Evolutionary conservation across 345 rosid genomes (phyloP).

Genomic region (Salix viminalis): DNA sequence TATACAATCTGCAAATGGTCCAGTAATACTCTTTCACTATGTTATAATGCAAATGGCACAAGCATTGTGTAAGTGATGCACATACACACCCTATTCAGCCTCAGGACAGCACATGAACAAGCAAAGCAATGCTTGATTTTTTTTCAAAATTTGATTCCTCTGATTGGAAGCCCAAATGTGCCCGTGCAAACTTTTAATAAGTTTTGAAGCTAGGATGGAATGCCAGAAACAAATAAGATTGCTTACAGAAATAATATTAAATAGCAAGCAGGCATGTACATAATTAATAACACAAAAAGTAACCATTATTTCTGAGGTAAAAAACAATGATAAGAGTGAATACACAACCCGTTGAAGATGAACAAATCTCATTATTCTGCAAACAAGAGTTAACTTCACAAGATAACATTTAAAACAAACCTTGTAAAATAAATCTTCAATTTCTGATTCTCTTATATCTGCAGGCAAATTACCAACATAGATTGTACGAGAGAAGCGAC

Average conservation of each 20-base stretch:
- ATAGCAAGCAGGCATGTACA: neutral
- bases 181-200: neutral
- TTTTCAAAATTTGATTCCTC: neutral
- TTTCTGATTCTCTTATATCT: conserved; percentile 77
- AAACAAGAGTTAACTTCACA: neutral
- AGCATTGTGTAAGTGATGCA: neutral
- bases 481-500: conserved; percentile 93
- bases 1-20: neutral
- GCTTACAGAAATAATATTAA: neutral
- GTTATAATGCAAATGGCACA: neutral
- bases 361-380: neutral
- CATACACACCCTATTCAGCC: neutral
- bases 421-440: conserved; percentile 96
- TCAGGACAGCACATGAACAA: neutral
- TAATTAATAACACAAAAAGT: neutral
- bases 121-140: neutral
- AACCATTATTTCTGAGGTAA: neutral
- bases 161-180: neutral
- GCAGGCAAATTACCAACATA: conserved; percentile 96
- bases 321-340: neutral
- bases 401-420: conserved; percentile 33
- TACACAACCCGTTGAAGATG: neutral
- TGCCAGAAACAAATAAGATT: neutral
- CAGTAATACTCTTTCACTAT: neutral
- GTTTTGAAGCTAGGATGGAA: neutral